Percentiles rank a stretch among this genome's conserved stretches.
phyloP scores from a whole-genome alignment of 106 monocot species.

The Iris macrosiphon region DNA sequence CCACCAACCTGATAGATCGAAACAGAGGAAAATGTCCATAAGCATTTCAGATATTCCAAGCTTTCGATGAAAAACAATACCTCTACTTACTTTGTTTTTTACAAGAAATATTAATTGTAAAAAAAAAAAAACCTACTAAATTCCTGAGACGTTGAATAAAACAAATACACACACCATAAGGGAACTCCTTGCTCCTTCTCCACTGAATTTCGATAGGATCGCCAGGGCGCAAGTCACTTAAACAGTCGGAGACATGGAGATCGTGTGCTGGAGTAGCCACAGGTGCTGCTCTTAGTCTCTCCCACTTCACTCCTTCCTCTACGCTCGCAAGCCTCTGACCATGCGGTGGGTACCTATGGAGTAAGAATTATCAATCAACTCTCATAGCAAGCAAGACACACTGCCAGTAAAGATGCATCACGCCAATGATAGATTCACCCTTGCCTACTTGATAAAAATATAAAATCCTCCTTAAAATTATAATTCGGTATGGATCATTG shows the following conservation, averaged over 20 bases:
- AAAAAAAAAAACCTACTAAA: too few relatives aligned
- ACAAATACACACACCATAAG: constrained; percentile 65
- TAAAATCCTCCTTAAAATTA: too few relatives aligned
- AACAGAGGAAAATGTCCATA: background rate
- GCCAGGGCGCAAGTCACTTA: constrained; percentile 50
- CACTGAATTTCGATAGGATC: constrained; percentile 91
- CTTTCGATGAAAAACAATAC: too few relatives aligned
- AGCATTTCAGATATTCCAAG: background rate
- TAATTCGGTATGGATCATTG: too few relatives aligned
- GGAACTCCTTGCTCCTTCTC: constrained; percentile 84
- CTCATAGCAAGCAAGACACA: too few relatives aligned
- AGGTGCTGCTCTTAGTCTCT: constrained; percentile 66
- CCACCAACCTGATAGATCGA: constrained; percentile 66
- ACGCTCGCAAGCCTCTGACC: constrained; percentile 35
- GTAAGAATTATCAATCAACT: background rate
- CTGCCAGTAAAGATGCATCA: too few relatives aligned
- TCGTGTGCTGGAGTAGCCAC: constrained; percentile 57
- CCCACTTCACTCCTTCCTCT: constrained; percentile 80
- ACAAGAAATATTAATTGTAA: too few relatives aligned
- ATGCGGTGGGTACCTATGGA: constrained; percentile 71
- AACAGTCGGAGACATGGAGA: constrained; percentile 64
- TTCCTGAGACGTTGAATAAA: too few relatives aligned
- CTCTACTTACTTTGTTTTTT: too few relatives aligned
- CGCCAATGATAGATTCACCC: too few relatives aligned
- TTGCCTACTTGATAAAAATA: too few relatives aligned